Conservation (phyloP, 1,284 basidiomycete genomes). For the Hortiboletus rubellus region DNA sequence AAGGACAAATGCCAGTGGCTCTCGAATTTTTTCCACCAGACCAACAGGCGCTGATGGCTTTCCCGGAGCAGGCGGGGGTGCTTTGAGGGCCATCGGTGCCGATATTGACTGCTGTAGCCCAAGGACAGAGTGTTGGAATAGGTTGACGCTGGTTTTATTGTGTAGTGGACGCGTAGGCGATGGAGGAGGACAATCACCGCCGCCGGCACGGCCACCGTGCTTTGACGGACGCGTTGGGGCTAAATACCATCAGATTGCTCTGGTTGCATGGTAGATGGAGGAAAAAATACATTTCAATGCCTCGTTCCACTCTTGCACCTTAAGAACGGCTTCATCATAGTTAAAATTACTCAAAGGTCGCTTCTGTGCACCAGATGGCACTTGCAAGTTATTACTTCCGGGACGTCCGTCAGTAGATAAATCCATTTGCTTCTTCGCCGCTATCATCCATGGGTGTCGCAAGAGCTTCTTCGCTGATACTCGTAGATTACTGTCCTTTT, state of each 20-base stretch:
- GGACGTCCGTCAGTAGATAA: conserved; percentile 39
- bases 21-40: conserved; percentile 56
- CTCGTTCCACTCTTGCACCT: conserved; percentile 98
- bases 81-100: conserved; percentile 30
- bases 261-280: conserved; percentile 4
- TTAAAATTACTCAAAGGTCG: conserved; percentile 74
- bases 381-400: conserved; percentile 28
- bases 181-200: conserved; percentile 36
- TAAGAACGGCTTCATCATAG: conserved; percentile 91
- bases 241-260: conserved; percentile 36
- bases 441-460: conserved; percentile 94
- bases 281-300: conserved; percentile 74
- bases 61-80: conserved; percentile 19
- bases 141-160: conserved; percentile 29
- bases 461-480: conserved; percentile 93
- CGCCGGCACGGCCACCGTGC: conserved; percentile 48
- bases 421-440: conserved; percentile 74
- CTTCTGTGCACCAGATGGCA: conserved; percentile 41
- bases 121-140: conserved; percentile 35
- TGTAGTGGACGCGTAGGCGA: conserved; percentile 42
- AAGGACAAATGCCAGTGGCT: conserved; percentile 56
- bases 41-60: conserved; percentile 33
- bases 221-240: conserved; percentile 64
- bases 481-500: conserved; percentile 94
- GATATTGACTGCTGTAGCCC: conserved; percentile 36